A percentile compares a stretch with the other conserved stretches of the same genome.
phyloP scores from a whole-genome alignment of 768 basidiomycete genomes.

The Collybia sp. region DNA sequence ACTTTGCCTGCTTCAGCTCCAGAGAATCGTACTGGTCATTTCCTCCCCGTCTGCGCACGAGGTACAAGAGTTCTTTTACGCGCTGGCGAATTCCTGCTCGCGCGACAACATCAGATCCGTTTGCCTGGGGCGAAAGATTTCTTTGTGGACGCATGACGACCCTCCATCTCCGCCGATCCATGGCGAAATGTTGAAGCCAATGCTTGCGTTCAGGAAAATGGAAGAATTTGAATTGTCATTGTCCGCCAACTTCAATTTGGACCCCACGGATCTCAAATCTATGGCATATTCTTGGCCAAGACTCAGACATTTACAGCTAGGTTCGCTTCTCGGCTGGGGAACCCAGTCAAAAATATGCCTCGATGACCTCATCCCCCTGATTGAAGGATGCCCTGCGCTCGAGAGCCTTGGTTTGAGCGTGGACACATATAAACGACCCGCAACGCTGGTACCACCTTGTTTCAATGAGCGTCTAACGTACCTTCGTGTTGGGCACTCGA shows the following conservation, averaged over 20 bases:
- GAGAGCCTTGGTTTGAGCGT: not conserved
- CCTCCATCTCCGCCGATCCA: not conserved
- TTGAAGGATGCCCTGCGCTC: constrained; percentile 1
- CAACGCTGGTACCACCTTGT: too few relatives aligned
- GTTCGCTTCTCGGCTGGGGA: constrained; percentile 3
- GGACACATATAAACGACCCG: not conserved
- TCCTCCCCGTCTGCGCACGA: too few relatives aligned
- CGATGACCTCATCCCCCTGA: constrained; percentile 2
- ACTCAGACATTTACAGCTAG: constrained; percentile 1
- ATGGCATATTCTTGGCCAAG: constrained; percentile 2
- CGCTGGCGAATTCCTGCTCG: too few relatives aligned
- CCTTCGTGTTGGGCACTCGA: constrained; percentile 2
- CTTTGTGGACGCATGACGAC: too few relatives aligned
- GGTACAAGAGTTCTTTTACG: too few relatives aligned
- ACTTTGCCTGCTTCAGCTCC: too few relatives aligned
- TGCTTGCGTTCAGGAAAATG: constrained; percentile 1
- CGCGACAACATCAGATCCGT: too few relatives aligned
- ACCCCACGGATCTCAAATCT: not conserved
- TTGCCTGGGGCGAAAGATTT: too few relatives aligned
- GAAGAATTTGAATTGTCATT: constrained; percentile 1
- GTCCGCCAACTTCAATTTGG: not conserved
- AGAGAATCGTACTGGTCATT: too few relatives aligned
- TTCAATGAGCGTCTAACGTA: not conserved
- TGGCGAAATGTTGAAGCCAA: not conserved
- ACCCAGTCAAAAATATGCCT: not conserved